phyloP scores from a whole-genome alignment of 192 early-diverging fungal genomes.

The Thamnidium elegans region DNA sequence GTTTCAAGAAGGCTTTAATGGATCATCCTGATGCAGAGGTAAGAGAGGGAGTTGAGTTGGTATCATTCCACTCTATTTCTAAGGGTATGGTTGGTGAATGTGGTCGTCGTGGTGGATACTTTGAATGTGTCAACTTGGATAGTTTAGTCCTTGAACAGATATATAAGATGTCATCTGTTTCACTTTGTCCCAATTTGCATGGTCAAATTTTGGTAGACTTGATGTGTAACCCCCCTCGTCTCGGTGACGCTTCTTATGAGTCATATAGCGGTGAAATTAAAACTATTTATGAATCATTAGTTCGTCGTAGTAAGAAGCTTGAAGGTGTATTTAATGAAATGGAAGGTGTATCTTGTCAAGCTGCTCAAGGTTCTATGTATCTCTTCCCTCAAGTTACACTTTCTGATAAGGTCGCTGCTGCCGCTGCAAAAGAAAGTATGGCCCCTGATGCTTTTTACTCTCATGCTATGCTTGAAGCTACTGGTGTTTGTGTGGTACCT shows the following conservation, averaged over 20 bases:
- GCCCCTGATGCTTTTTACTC: slow-evolving; percentile 90
- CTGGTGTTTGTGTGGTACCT: slow-evolving; percentile 94
- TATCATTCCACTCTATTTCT: slow-evolving; percentile 94
- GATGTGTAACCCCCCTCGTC: slow-evolving; percentile 86
- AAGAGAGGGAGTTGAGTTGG: slow-evolving; percentile 68
- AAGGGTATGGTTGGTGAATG: slow-evolving; percentile 99
- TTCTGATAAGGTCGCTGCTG: slow-evolving; percentile 71
- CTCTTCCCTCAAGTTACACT: slow-evolving; percentile 83
- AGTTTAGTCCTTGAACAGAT: slow-evolving; percentile 71
- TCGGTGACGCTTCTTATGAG: slow-evolving; percentile 74
- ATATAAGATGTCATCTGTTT: slow-evolving; percentile 91
- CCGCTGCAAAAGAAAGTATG: slow-evolving; percentile 60
- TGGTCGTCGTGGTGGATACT: slow-evolving; percentile 94
- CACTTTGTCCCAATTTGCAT: slow-evolving; percentile 89
- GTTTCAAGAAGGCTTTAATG: slow-evolving; percentile 92
- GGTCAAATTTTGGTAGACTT: slow-evolving; percentile 92
- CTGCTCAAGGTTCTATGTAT: slow-evolving; percentile 93
- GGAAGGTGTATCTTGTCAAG: slow-evolving; percentile 81
- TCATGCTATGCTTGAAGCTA: slow-evolving; percentile 86
- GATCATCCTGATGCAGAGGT: slow-evolving; percentile 30
- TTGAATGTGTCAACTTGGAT: slow-evolving; percentile 86
- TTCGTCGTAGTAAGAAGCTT: slow-evolving; percentile 69
- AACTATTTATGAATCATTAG: slow-evolving; percentile 76
- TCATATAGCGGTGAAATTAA: slow-evolving; percentile 68
- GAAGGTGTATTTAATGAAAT: slow-evolving; percentile 76